These are phyloP conservation scores for Rhizophagus clarus DNA, from an alignment of 192 early-diverging fungal species.

Conservation along the genomic window DNA sequence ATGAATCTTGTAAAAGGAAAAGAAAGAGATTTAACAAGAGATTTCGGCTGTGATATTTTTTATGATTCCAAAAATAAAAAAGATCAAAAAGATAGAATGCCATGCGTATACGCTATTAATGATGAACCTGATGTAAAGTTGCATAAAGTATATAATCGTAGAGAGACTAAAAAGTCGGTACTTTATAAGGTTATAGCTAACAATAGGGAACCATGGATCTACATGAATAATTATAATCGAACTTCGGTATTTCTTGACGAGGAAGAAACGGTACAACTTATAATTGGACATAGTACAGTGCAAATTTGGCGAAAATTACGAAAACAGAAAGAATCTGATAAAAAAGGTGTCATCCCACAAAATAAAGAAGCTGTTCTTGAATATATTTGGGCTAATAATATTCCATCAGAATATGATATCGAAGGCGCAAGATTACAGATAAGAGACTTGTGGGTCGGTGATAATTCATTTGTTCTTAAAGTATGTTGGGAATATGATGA, in stretches of 20 bases:
- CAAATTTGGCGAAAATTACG: not conserved
- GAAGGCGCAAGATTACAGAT: not conserved
- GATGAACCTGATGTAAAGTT: not conserved
- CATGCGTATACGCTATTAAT: not conserved
- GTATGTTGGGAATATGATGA: not conserved
- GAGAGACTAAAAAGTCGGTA: not conserved
- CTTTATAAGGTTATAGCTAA: not conserved
- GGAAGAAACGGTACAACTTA: not conserved
- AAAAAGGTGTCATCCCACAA: not conserved
- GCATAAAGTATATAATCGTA: not conserved
- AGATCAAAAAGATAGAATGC: not conserved
- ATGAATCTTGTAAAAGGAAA: not conserved
- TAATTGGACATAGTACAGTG: not conserved
- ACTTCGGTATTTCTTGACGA: not conserved
- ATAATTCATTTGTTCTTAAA: not conserved
- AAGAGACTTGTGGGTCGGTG: not conserved
- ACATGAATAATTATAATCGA: not conserved
- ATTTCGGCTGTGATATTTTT: too few relatives aligned
- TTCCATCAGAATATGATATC: not conserved
- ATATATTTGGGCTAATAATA: not conserved
- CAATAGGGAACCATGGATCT: not conserved
- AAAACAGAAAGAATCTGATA: not conserved
- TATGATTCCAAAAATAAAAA: too few relatives aligned
- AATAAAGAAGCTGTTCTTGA: not conserved
- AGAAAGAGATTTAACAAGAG: not conserved